These are phyloP conservation scores for Micromonas commoda DNA, from an alignment of 139 green algal genomes.

Conservation along the genomic window DNA sequence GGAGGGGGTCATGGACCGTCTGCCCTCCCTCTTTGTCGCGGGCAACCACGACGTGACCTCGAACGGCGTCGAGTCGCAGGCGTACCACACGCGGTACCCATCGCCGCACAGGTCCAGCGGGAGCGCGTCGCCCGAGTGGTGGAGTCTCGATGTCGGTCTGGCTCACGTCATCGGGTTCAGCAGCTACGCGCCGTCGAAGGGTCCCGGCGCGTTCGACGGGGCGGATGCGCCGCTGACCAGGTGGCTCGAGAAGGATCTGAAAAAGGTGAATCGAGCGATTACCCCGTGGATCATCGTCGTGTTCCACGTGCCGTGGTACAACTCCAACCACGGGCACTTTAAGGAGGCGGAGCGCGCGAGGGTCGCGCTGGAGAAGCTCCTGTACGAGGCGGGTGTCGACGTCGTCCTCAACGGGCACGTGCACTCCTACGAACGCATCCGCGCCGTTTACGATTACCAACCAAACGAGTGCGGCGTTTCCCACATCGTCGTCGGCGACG, in stretches of 20 bases:
- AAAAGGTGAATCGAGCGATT: slow-evolving; percentile 47
- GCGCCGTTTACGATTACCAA: slow-evolving; percentile 40
- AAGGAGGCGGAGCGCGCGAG: slow-evolving; percentile 58
- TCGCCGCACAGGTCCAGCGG: slow-evolving; percentile 38
- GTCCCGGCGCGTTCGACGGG: not conserved
- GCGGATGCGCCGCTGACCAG: slow-evolving; percentile 40
- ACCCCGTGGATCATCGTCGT: slow-evolving; percentile 71
- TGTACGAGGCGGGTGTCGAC: slow-evolving; percentile 59
- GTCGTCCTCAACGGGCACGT: slow-evolving; percentile 68
- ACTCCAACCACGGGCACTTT: slow-evolving; percentile 59
- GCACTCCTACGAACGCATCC: slow-evolving; percentile 60
- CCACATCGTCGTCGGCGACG: slow-evolving; percentile 66
- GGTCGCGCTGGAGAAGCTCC: slow-evolving; percentile 49
- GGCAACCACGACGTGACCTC: slow-evolving; percentile 69
- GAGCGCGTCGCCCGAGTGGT: slow-evolving; percentile 52
- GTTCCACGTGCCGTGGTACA: slow-evolving; percentile 76
- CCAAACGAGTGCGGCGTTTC: slow-evolving; percentile 44
- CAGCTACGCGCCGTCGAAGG: slow-evolving; percentile 45
- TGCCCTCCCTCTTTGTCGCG: slow-evolving; percentile 51
- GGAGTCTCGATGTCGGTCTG: slow-evolving; percentile 52
- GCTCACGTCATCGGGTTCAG: slow-evolving; percentile 61
- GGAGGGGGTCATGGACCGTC: slow-evolving; percentile 40
- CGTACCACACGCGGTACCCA: slow-evolving; percentile 37
- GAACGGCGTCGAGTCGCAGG: slow-evolving; percentile 17
- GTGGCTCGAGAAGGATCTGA: slow-evolving; percentile 66